Base-by-base conservation (phyloP, 345 rosid genomes). In the Clausena lansium region DNA sequence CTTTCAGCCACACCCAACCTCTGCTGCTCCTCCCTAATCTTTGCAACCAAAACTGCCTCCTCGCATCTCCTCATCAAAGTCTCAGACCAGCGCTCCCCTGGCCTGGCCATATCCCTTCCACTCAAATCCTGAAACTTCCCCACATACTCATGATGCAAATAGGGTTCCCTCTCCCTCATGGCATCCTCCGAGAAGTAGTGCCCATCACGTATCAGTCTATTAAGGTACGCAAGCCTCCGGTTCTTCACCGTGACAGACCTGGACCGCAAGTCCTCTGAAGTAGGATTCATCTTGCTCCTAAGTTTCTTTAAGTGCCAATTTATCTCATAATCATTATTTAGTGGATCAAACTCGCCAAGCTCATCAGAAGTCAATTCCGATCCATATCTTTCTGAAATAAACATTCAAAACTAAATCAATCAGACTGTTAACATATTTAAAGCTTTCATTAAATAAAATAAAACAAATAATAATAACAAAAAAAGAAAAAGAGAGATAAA, bases 31-130 rank as follows among this genome's bases (percentile, higher is more conserved):
- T 83, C 97, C 77, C 99, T 88, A 77, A 95, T 94, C 87, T 89
- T 83, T 11, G 91, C 73, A 77, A 92, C 90, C 89, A 95, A 80
- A 68, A 85, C 76, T 0, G 97, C 97, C 78, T 95, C 97, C 80
- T 93, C 99, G 0, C 86, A 83, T 79, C 97, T 83, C 87, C 99
- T 90, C 89, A 95, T 85, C 88, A 95, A 85, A 0, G 97, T 94
- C 83, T 95, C 98, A 0, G 99, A 93, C 99, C 97, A 95, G 58
- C 95, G 83, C 81, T 94, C 98, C 64, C 99, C 99, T 0, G 97
- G 98, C 82, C 94, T 85, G 5, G 98, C 98, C 99, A 95, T 92
- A 32, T 86, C 80, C 85, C 97, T 86, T 17, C 89, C 91, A 82
- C 79, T 85, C 70, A 76, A 83, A 84, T 93, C 98, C 92, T 93